Base-by-base conservation (phyloP, 75 land plant species). In the Cupressus sempervirens region DNA sequence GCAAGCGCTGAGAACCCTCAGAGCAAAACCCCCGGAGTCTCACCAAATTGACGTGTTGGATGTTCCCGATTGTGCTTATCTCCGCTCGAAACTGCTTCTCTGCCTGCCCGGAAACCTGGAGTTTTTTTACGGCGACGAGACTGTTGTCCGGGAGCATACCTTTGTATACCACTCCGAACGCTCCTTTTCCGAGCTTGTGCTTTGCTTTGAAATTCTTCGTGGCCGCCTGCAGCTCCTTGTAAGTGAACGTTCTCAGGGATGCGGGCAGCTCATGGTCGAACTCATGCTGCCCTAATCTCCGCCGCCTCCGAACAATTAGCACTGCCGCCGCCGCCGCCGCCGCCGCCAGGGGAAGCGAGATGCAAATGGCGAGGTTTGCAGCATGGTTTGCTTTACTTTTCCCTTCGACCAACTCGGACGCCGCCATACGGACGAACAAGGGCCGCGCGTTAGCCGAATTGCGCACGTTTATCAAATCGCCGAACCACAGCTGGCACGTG, bases 11-110 rank as follows among this genome's bases (percentile, higher is more conserved):
- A 36, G 86, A 87, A 30, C 77, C 87, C 32, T 93, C 82, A 35
- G 88, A 16, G 80, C 94, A 93, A 46, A 89, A 93, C 4, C 93
- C 94, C 26, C 90, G 38, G 3, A 91, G 84, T 81, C 87, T 82
- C 15, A 91, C 90, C 11, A 92, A 87, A 82, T 91, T 92, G 38
- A 88, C 70, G 76, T 92, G 93, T 58, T 90, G 91, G 7, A 90
- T 87, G 67, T 88, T 89, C 7, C 91, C 86, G 11, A 93, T 90
- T 4, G 90, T 54, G 9, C 26, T 86, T 30, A 90, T 83, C 53
- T 93, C 89, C 0, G 83, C 83, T 15, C 82, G 73, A 54, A 89
- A 89, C 58, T 87, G 85, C 35, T 72, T 81, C 16, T 81, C 87
- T 35, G 56, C 88, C 41, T 56, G 56, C 1, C 23, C 14, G 6